Conservation (phyloP, 2,329 filamentous ascomycete species). For the Furcasterigmium furcatum region DNA sequence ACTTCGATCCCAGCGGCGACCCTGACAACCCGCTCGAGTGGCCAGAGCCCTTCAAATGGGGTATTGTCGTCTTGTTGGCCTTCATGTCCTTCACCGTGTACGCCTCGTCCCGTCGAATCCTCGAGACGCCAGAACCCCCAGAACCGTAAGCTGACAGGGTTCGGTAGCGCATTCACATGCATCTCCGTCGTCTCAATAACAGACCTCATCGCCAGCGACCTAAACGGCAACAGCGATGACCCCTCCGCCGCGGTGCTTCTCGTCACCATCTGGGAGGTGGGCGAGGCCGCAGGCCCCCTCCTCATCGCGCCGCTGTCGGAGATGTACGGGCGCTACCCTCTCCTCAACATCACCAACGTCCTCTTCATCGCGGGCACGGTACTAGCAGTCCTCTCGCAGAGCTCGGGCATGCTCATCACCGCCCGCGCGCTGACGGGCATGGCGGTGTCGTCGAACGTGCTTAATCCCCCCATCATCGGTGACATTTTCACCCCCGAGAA, state of each 20-base stretch:
- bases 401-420: slow-evolving; percentile 42
- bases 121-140: neutral
- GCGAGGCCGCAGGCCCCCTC: slow-evolving; percentile 58
- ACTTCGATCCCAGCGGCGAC: slow-evolving; percentile 15
- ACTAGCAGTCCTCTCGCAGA: slow-evolving; percentile 40
- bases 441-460: slow-evolving; percentile 60
- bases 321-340: slow-evolving; percentile 50
- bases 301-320: slow-evolving; percentile 63
- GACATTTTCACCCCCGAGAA: slow-evolving; percentile 58
- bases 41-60: slow-evolving; percentile 48
- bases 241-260: slow-evolving; percentile 55
- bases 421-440: slow-evolving; percentile 58
- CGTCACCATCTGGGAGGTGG: slow-evolving; percentile 69
- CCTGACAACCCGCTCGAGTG: slow-evolving; percentile 48
- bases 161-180: slow-evolving; percentile 51
- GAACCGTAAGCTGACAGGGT: neutral
- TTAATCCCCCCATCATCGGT: slow-evolving; percentile 63
- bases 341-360: slow-evolving; percentile 50
- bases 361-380: slow-evolving; percentile 47
- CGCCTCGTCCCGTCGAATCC: no score
- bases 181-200: slow-evolving; percentile 53
- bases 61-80: slow-evolving; percentile 47
- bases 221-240: slow-evolving; percentile 30
- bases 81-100: slow-evolving; percentile 56
- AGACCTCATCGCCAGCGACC: slow-evolving; percentile 45